Percentiles rank a stretch among this genome's conserved stretches.
Conservation (phyloP, 1,139 yeast genomes). For the Geotrichum citri-aurantii region DNA sequence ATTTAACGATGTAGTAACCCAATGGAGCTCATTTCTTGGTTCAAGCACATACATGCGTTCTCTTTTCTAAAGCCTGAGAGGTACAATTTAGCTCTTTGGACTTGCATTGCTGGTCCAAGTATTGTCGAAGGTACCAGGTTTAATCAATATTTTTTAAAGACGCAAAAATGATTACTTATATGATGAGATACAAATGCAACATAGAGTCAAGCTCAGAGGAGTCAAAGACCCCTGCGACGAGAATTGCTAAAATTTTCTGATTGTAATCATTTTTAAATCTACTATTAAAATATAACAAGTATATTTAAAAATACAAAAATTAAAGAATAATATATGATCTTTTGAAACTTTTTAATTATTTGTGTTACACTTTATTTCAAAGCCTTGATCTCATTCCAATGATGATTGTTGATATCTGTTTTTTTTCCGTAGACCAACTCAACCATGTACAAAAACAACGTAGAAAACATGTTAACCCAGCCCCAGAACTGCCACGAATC, state of each 20-base stretch:
- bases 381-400: constrained; percentile 11
- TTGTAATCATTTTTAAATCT: neutral
- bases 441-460: constrained; percentile 67
- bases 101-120: neutral
- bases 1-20: constrained; percentile 13
- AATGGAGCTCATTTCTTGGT: constrained; percentile 19
- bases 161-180: neutral
- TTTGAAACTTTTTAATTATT: neutral
- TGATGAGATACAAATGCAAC: constrained; percentile 19
- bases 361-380: neutral
- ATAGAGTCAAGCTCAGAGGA: constrained; percentile 20
- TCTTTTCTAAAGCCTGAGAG: constrained; percentile 9
- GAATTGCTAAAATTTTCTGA: constrained; percentile 16
- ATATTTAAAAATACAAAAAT: neutral
- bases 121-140: constrained; percentile 15
- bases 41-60: constrained; percentile 11
- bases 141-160: neutral
- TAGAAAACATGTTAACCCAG: constrained; percentile 84
- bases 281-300: neutral
- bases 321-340: neutral
- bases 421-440: constrained; percentile 51
- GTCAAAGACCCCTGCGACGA: constrained; percentile 13
- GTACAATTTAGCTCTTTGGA: constrained; percentile 2
- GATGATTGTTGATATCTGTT: constrained; percentile 22
- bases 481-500: constrained; percentile 85